Conservation (phyloP, 2,329 filamentous ascomycete species). For the Venturia nashicola region DNA sequence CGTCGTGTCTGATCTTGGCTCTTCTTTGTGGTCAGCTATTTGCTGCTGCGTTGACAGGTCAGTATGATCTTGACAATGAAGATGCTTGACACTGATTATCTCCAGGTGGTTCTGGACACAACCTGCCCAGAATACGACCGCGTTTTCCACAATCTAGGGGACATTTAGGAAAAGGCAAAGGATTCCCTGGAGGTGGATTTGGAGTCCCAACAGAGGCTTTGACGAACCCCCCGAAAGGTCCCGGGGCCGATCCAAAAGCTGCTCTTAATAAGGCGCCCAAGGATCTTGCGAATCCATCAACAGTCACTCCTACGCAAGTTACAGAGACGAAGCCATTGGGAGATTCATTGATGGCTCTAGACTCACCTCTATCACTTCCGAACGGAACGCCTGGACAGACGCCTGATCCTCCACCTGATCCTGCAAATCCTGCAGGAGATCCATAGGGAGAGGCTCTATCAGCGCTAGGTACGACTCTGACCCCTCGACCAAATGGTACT, state of each 20-base stretch:
- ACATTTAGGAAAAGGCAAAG: background rate
- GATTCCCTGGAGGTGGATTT: background rate
- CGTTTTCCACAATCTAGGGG: background rate
- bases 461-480: too few species aligned
- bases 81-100: background rate
- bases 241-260: background rate
- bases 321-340: background rate
- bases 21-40: background rate
- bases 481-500: background rate
- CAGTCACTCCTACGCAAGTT: background rate
- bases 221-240: background rate
- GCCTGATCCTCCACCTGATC: too few species aligned
- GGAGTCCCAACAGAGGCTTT: background rate
- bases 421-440: too few species aligned
- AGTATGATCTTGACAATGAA: background rate
- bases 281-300: background rate
- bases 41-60: background rate
- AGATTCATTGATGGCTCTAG: background rate
- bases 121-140: slow-evolving; percentile 1
- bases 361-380: background rate
- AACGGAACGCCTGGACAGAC: background rate
- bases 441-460: too few species aligned
- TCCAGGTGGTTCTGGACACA: background rate
- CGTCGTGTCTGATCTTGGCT: background rate
- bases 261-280: background rate